These are phyloP conservation scores for Halenospora varia DNA, from an alignment of 495 filamentous ascomycete genomes.

Conservation along the genomic window DNA sequence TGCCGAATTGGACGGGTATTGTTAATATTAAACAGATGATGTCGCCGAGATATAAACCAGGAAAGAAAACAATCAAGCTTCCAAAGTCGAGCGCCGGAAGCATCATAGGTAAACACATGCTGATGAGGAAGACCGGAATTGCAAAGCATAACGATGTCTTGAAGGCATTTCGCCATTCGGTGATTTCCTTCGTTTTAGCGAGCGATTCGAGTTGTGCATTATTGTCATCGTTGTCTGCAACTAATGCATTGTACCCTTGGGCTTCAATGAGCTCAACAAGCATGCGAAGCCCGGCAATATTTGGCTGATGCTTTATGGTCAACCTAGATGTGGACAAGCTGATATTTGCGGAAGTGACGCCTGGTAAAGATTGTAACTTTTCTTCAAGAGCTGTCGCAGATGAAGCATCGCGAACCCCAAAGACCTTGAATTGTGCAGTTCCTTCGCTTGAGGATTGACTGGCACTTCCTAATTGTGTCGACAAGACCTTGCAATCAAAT, in stretches of 20 bases:
- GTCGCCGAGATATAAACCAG: slow-evolving; percentile 85
- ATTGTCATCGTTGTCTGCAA: slow-evolving; percentile 90
- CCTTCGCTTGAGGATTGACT: slow-evolving; percentile 44
- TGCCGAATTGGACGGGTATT: slow-evolving; percentile 92
- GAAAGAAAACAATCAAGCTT: slow-evolving; percentile 50
- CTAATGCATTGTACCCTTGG: slow-evolving; percentile 78
- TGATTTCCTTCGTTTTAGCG: slow-evolving; percentile 93
- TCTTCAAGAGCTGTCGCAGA: slow-evolving; percentile 71
- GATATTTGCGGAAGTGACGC: slow-evolving; percentile 69
- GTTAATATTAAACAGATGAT: slow-evolving; percentile 78
- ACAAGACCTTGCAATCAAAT: slow-evolving; percentile 83
- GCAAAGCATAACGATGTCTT: slow-evolving; percentile 72
- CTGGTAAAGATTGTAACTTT: slow-evolving; percentile 57
- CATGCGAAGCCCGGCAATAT: slow-evolving; percentile 69
- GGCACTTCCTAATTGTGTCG: slow-evolving; percentile 43
- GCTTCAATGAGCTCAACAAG: slow-evolving; percentile 81
- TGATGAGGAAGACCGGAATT: slow-evolving; percentile 85
- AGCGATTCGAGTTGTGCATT: slow-evolving; percentile 95
- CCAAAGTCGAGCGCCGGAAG: slow-evolving; percentile 71
- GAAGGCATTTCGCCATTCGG: slow-evolving; percentile 84
- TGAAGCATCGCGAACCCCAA: slow-evolving; percentile 66
- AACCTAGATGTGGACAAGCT: slow-evolving; percentile 64
- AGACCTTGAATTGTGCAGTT: slow-evolving; percentile 73
- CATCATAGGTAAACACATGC: slow-evolving; percentile 86
- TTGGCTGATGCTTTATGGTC: slow-evolving; percentile 64